Base-by-base conservation (phyloP, 2,329 filamentous ascomycete genomes). In the Orbilia blumenaviensis region DNA sequence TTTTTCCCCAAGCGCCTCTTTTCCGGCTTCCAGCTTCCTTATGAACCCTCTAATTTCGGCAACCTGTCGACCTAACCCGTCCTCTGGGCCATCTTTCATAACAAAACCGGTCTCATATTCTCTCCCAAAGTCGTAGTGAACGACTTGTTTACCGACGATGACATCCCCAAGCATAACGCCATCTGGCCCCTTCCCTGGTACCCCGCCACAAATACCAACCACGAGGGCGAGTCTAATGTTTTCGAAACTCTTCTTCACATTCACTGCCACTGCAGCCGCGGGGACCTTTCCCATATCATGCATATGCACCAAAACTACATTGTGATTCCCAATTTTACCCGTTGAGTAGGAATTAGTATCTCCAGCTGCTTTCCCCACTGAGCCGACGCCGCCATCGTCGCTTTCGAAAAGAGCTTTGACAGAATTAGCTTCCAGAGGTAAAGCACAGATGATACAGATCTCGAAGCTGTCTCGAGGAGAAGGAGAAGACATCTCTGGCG, bases 141-240 rank as follows among this genome's bases (percentile, higher is more conserved):
- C 68, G 3, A 81, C 29, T 0, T 36, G 14, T 2, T 62, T 78
- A 23, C 81, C 80, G 41, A 82, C 71, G 2, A 81, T 56, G 2
- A 80, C 77, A 36, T 77, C 74, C 4, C 74, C 67, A 7, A 77
- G 54, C 18, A 23, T 52, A 21, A 77, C 12, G n/a, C 67, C 50
- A 2, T 52, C 46, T 0, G 3, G 12, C 3, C 21, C 21, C 8
- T 34, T 18, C 5, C 52, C 34, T 2, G 83, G 83, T 0, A 80
- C 82, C 2, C 83, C 83, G 2, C 83, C 82, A 0, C 80, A 82
- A 5, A 83, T 80, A 16, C 82, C 82, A 0, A 83, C 82, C 77
- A 84, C 79, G 6, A 83, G 48, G 0, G 80, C 79, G 7, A 83
- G 71, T 14, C 75, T 74, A 5, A 84, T 52, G 3, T 80, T 80